Conservation (phyloP, 2,329 filamentous ascomycete species). For the Esteya vermicola region DNA sequence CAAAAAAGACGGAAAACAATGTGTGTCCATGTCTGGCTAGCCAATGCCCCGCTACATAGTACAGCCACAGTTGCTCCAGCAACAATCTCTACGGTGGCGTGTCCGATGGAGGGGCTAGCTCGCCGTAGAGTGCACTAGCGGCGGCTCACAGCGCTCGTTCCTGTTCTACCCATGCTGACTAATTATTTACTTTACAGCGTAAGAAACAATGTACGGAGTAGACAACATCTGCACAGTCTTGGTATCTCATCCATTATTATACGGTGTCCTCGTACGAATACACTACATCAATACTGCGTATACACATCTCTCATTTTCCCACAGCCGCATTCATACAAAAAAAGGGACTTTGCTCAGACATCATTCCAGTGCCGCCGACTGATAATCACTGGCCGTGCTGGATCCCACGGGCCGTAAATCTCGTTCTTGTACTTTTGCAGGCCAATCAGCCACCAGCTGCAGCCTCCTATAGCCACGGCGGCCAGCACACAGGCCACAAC, state of each 20-base stretch:
- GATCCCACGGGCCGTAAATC: constrained; percentile 96
- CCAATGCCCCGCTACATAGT: constrained; percentile 8
- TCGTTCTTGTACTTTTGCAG: constrained; percentile 99
- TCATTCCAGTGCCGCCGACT: constrained; percentile 45
- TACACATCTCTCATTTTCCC: too few species aligned
- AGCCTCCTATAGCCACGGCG: constrained; percentile 73
- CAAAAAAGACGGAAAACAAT: constrained; percentile 3
- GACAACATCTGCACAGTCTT: too few species aligned
- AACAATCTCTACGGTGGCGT: constrained; percentile 8
- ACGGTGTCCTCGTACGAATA: too few species aligned
- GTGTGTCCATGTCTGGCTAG: not conserved
- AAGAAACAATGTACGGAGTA: too few species aligned
- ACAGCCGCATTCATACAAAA: too few species aligned
- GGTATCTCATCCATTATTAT: too few species aligned
- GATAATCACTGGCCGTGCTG: constrained; percentile 75
- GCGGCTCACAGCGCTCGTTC: too few species aligned
- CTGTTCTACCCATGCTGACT: too few species aligned
- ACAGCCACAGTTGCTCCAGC: constrained; percentile 12
- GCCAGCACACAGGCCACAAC: constrained; percentile 62
- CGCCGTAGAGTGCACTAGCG: too few species aligned
- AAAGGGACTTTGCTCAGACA: constrained; percentile 1
- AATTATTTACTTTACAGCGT: too few species aligned
- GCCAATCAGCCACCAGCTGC: constrained; percentile 95
- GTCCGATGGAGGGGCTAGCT: not conserved
- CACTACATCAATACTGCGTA: too few species aligned